A percentile compares a stretch with the other conserved stretches of the same genome.
These are phyloP conservation scores for Leucogyrophana mollusca DNA, from an alignment of 768 basidiomycete genomes.

Conservation along the genomic window DNA sequence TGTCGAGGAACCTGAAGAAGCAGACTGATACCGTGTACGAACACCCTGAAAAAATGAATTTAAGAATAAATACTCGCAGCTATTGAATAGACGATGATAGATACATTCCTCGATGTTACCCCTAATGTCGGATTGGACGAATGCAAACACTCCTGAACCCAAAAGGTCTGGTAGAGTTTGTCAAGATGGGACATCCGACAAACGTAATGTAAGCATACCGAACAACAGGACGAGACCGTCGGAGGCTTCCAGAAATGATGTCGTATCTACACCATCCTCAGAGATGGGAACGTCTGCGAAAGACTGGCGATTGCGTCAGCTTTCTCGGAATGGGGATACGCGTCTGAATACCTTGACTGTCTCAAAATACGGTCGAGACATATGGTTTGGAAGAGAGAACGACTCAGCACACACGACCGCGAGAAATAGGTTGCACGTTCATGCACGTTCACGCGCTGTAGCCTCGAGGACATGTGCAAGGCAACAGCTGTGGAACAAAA, in stretches of 20 bases:
- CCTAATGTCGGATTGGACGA: constrained; percentile 70
- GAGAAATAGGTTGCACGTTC: constrained; percentile 12
- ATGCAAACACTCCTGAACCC: constrained; percentile 67
- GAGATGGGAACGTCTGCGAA: constrained; percentile 82
- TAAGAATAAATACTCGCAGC: constrained; percentile 8
- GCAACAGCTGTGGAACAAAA: not conserved
- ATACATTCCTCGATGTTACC: constrained; percentile 60
- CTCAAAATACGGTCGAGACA: constrained; percentile 58
- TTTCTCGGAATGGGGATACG: not conserved
- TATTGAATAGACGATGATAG: constrained; percentile 13
- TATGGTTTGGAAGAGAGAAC: constrained; percentile 12
- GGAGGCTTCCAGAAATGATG: constrained; percentile 80
- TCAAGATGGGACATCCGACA: constrained; percentile 6
- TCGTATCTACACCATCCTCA: constrained; percentile 77
- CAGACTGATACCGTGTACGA: constrained; percentile 49
- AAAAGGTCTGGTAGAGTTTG: constrained; percentile 51
- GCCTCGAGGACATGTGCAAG: constrained; percentile 31
- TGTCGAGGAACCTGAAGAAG: constrained; percentile 45
- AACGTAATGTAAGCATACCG: constrained; percentile 40
- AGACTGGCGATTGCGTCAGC: constrained; percentile 49
- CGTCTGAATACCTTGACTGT: constrained; percentile 53
- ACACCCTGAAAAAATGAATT: constrained; percentile 50
- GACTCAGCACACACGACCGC: constrained; percentile 1
- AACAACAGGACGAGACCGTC: constrained; percentile 81
- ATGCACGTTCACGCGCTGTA: constrained; percentile 6